Conservation (phyloP, 2,329 filamentous ascomycete species). For the Aspergillus sp. region DNA sequence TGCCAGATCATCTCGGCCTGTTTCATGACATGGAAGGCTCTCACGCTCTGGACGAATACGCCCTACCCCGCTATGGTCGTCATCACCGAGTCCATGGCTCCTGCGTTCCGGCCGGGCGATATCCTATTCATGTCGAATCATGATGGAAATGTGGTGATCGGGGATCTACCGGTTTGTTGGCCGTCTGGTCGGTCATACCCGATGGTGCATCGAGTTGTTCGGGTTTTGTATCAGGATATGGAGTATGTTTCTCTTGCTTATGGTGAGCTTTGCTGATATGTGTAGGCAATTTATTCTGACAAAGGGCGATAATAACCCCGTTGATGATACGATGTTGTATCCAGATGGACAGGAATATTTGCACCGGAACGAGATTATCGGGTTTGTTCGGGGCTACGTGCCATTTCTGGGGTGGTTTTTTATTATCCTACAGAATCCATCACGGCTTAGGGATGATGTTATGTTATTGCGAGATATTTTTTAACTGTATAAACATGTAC, state of each 20-base stretch:
- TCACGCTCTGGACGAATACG: conserved; percentile 2
- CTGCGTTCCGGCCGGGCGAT: conserved; percentile 6
- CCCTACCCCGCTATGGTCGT: conserved; percentile 7
- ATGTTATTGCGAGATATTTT: too few species aligned
- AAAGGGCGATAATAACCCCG: conserved; percentile 6
- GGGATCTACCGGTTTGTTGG: conserved; percentile 4
- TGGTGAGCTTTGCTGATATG: neutral
- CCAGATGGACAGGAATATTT: conserved; percentile 1
- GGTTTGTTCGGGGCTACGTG: conserved; percentile 3
- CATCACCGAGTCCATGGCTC: conserved; percentile 9
- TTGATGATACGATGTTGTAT: conserved; percentile 4
- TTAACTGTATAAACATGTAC: too few species aligned
- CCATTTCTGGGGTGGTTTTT: conserved; percentile 2
- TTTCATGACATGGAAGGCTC: conserved; percentile 6
- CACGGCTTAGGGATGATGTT: too few species aligned
- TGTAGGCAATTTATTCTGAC: conserved; percentile 2
- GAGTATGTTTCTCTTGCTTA: neutral
- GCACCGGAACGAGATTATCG: conserved; percentile 1
- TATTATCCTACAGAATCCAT: neutral
- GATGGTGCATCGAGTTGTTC: conserved; percentile 4
- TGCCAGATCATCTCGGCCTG: neutral
- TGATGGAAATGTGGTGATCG: neutral
- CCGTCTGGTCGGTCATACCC: neutral
- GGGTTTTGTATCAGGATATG: conserved; percentile 1
- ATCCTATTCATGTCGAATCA: conserved; percentile 3